Evolutionary conservation across 805 yeast species (phyloP), one percentile per base, ranked within the genome.

Genomic region (Wickerhamomyces chaumierensis): DNA sequence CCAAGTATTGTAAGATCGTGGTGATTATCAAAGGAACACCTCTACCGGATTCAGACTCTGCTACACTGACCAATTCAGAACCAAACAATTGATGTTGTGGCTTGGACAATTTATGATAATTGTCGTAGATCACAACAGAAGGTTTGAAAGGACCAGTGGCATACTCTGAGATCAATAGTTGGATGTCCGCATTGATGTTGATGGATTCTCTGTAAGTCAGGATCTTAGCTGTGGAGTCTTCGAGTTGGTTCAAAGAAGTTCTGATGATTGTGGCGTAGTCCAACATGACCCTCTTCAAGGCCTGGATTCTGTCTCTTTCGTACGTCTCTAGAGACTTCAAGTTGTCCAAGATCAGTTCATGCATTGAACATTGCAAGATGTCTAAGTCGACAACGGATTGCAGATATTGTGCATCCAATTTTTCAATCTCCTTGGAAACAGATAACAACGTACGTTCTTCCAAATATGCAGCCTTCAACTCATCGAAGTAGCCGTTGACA

Each of bases 141-240:
- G 95, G 95, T 36, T 71, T 64, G 58, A 81, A 85, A 33, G 69
- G 65, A 0, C 95, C 95, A 1, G 90, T 80, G 37, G 75, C 69
- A 52, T 79, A 78, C 45, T 73, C 74, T 42, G 78, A 81, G 20
- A 83, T 65, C 42, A 84, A 59, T 49, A 74, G 74, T 38, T 78
- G 65, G 46, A 85, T 60, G 53, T 86, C 95, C 37, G 69, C 69
- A 5, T 64, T 62, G 0, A 94, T 94, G 41, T 77, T 72, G 42
- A 85, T 78, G 0, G 79, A 69, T 49, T 81, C 86, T 51, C 84
- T 90, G 46, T 68, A 69, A 8, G 78, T 66, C 41, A 78, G 57
- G 43, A 79, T 63, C 49, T 74, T 73, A 41, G 82, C 86, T 29
- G 77, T 69, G 9, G 75, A 59, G 5, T 71, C 60, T 53, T 78